Evolutionary conservation across 2,329 filamentous ascomycete species (phyloP), one percentile per base, ranked within the genome.

Genomic region (Monilinia vaccinii-corymbosi): DNA sequence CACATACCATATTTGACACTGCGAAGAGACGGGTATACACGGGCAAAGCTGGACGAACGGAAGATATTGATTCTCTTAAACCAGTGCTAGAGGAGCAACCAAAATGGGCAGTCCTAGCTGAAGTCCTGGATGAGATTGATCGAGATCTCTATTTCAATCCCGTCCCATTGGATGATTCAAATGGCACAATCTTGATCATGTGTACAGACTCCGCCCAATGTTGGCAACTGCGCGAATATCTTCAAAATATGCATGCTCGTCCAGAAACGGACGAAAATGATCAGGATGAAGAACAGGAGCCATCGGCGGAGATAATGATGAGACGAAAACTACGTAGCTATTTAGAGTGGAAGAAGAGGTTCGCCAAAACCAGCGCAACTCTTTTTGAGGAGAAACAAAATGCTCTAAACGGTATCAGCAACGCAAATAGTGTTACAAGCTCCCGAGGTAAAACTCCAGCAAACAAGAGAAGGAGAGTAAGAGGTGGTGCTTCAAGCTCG

Each of bases 171-270:
- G 91, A 94, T 71, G 89, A 91, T 68, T 96, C 91, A 0, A 96
- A 91, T 70, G 89, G 89, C n/a, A 90, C 89, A 2, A 91, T 96
- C 53, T 77, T 99, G 38, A 90, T 99, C 71, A 97, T 99, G 94
- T 97, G 93, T 71, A 87, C 87, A 31, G 93, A 96, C 68, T 85
- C 89, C 60, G 84, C 86, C 60, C 96, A 91, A 10, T 96, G 90
- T 70, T 83, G 88, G 16, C 94, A 99, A 68, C 78, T 99, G 46
- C 85, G 91, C 64, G 93, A 97, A 71, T 97, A 93, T 71, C 76
- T 99, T 23, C 88, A 96, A 71, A 91, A 85, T 8, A 97, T 96
- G 91, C 84, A 95, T 70, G 81, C 92, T 32, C 84, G 82, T 58
- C 79, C 84, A 57, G 40, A 67, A 31, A 67, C 65, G 21, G 64